Percentiles rank a stretch among this genome's conserved stretches.
These are phyloP conservation scores for Aspergillus sp. DNA, from an alignment of 2,329 filamentous ascomycete species.

Conservation along the genomic window DNA sequence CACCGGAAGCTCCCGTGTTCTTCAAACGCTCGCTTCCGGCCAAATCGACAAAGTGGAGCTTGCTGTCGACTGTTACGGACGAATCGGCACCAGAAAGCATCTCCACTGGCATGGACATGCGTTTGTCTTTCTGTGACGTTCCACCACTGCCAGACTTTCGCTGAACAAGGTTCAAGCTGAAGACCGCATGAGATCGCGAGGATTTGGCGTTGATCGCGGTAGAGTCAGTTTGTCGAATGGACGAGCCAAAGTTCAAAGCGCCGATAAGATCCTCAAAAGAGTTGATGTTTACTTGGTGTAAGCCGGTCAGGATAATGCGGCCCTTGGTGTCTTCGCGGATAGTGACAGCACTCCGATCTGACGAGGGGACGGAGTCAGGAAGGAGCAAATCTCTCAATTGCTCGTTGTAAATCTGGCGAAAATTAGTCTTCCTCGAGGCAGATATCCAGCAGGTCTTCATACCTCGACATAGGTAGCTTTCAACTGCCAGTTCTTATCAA, in stretches of 20 bases:
- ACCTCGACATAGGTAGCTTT: conserved; percentile 87
- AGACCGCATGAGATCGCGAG: conserved; percentile 94
- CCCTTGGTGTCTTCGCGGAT: conserved; percentile 95
- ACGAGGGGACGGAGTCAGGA: conserved; percentile 66
- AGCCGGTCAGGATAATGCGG: conserved; percentile 87
- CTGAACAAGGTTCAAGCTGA: conserved; percentile 87
- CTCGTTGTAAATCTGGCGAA: conserved; percentile 86
- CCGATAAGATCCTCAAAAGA: conserved; percentile 88
- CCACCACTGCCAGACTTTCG: conserved; percentile 57
- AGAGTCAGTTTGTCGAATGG: conserved; percentile 92
- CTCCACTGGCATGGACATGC: conserved; percentile 82
- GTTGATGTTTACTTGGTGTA: conserved; percentile 84
- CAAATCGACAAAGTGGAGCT: conserved; percentile 96
- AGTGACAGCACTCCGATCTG: conserved; percentile 76
- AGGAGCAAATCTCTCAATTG: conserved; percentile 86
- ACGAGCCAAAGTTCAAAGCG: conserved; percentile 87
- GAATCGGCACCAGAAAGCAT: conserved; percentile 63
- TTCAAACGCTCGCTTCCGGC: conserved; percentile 95
- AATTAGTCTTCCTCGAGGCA: neutral
- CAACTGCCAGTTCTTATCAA: conserved; percentile 81
- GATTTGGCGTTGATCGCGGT: conserved; percentile 98
- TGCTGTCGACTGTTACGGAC: conserved; percentile 89
- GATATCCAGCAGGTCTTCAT: conserved; percentile 14
- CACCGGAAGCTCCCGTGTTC: conserved; percentile 93
- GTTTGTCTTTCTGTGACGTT: conserved; percentile 69